Conservation (phyloP, 352 stramenopile genomes). For the Albugo candida region DNA sequence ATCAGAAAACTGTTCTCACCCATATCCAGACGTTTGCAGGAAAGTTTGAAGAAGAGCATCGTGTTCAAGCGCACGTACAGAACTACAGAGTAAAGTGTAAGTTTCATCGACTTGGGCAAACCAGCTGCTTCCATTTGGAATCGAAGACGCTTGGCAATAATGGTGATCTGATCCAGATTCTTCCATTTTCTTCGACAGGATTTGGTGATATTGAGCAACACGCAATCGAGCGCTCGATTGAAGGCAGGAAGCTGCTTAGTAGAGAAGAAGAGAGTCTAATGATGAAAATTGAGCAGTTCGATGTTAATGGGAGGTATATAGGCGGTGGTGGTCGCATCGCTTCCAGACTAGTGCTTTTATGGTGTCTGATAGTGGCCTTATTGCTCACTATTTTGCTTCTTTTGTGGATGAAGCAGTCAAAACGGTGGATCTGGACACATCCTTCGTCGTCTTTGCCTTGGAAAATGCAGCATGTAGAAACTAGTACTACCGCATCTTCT, state of each 20-base stretch:
- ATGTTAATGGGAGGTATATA: no score
- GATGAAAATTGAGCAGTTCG: no score
- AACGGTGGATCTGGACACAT: no score
- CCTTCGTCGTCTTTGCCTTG: no score
- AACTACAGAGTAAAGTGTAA: constrained; percentile 59
- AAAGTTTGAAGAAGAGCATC: constrained; percentile 3
- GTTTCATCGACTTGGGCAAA: constrained; percentile 28
- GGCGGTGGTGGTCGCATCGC: no score
- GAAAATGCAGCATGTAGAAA: no score
- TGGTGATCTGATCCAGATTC: constrained; percentile 23
- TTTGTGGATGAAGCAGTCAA: no score
- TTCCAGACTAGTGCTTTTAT: no score
- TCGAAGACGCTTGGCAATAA: constrained; percentile 17
- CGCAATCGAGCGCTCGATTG: constrained; percentile 63
- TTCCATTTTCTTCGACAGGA: constrained; percentile 36
- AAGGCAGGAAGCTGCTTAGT: constrained; percentile 35
- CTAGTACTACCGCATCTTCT: no score
- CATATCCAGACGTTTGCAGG: constrained; percentile 63
- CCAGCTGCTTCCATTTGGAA: constrained; percentile 44
- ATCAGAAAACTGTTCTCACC: constrained; percentile 19
- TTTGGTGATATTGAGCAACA: constrained; percentile 37
- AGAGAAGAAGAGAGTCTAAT: constrained; percentile 21
- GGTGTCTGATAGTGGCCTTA: no score
- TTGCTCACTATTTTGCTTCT: no score
- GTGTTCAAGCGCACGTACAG: constrained; percentile 21